Conservation (phyloP, 2,329 filamentous ascomycete genomes). For the Xylaria sp. region DNA sequence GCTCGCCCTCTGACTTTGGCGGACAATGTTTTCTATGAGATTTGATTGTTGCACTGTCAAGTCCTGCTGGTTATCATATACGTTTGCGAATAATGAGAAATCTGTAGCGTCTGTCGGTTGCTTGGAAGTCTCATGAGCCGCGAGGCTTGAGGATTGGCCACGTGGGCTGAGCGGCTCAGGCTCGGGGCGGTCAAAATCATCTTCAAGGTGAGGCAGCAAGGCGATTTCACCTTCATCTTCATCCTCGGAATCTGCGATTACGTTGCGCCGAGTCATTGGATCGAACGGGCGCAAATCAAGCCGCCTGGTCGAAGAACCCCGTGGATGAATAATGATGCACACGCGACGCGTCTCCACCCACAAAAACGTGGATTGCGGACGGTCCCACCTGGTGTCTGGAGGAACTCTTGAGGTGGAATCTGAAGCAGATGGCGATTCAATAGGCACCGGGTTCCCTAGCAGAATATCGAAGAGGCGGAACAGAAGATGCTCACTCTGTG, state of each 20-base stretch:
- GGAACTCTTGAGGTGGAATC: neutral
- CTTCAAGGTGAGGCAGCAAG: conserved; percentile 24
- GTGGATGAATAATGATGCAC: neutral
- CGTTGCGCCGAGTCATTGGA: conserved; percentile 37
- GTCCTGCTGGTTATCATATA: conserved; percentile 37
- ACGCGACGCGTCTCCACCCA: conserved; percentile 29
- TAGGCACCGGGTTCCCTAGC: neutral
- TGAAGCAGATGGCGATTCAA: neutral
- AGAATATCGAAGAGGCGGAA: neutral
- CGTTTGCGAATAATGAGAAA: conserved; percentile 38
- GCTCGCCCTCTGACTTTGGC: conserved; percentile 42
- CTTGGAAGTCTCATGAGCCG: conserved; percentile 20
- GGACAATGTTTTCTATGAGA: conserved; percentile 43
- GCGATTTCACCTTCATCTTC: conserved; percentile 36
- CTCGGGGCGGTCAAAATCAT: conserved; percentile 31
- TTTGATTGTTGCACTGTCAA: conserved; percentile 37
- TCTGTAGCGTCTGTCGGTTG: conserved; percentile 36
- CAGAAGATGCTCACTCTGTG: neutral
- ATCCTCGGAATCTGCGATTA: conserved; percentile 45
- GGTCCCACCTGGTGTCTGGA: neutral
- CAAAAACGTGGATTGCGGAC: neutral
- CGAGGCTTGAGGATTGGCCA: conserved; percentile 26
- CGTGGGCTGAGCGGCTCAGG: conserved; percentile 40
- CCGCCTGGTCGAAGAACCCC: neutral
- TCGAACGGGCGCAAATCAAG: neutral